A percentile compares a stretch with the other conserved stretches of the same genome.
phyloP scores from a whole-genome alignment of 2,329 filamentous ascomycete genomes.

The Plenodomus tracheiphilus region DNA sequence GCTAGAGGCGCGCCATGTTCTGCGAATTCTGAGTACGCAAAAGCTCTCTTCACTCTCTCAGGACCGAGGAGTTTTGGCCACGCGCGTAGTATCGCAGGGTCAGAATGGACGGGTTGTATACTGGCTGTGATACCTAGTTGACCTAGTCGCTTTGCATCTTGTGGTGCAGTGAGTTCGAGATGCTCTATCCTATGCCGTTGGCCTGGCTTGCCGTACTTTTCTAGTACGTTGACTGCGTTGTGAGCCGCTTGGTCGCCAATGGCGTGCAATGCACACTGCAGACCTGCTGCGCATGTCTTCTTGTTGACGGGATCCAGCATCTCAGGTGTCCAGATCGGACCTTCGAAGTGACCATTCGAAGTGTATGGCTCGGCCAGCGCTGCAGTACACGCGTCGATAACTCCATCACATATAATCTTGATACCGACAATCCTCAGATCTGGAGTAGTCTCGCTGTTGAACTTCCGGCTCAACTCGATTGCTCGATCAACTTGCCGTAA shows the following conservation, averaged over 20 bases:
- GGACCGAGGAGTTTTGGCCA: constrained; percentile 63
- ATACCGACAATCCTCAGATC: constrained; percentile 61
- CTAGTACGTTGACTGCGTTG: constrained; percentile 62
- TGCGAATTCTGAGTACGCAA: constrained; percentile 66
- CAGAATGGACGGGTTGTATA: constrained; percentile 91
- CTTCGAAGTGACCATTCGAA: constrained; percentile 49
- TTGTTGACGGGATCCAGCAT: constrained; percentile 59
- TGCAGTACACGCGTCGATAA: constrained; percentile 68
- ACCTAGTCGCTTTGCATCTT: constrained; percentile 61
- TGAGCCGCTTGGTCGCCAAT: constrained; percentile 65
- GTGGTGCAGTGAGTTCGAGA: constrained; percentile 60
- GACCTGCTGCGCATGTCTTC: constrained; percentile 56
- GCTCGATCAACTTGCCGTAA: constrained; percentile 57
- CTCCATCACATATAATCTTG: constrained; percentile 68
- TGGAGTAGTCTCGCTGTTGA: constrained; percentile 50
- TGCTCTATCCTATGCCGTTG: constrained; percentile 67
- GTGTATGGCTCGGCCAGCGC: constrained; percentile 63
- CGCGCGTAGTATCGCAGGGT: constrained; percentile 66
- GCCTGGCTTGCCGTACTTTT: constrained; percentile 45
- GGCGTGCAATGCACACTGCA: constrained; percentile 67
- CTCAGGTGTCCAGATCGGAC: constrained; percentile 59
- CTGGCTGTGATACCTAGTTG: constrained; percentile 73
- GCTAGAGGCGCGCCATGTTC: constrained; percentile 57
- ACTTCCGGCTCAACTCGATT: constrained; percentile 52
- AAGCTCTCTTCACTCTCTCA: constrained; percentile 60